Percentiles rank a stretch among this genome's conserved stretches.
Conservation (phyloP, 2,329 filamentous ascomycete species). For the Alternaria longipes region DNA sequence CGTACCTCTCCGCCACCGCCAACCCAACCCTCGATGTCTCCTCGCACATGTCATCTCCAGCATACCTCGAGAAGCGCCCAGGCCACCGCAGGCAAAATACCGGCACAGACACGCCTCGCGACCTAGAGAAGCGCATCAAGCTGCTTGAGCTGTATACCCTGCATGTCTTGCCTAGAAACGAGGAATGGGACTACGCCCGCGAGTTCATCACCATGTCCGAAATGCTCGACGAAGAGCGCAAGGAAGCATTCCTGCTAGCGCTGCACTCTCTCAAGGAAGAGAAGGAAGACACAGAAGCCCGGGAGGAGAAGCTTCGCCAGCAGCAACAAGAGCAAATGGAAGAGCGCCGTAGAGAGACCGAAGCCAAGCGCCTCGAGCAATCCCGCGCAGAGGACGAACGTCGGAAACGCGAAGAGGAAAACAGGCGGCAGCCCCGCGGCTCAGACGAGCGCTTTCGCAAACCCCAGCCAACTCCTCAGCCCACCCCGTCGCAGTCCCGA, state of each 20-base stretch:
- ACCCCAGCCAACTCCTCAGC: constrained; percentile 26
- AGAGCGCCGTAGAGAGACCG: constrained; percentile 56
- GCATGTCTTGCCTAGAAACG: constrained; percentile 90
- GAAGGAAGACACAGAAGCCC: constrained; percentile 74
- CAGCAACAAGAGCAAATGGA: constrained; percentile 65
- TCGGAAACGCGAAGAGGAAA: constrained; percentile 51
- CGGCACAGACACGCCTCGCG: constrained; percentile 82
- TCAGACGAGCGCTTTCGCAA: constrained; percentile 44
- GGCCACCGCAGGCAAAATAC: constrained; percentile 52
- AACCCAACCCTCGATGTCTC: constrained; percentile 77
- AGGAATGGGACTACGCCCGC: constrained; percentile 94
- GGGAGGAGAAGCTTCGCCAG: constrained; percentile 70
- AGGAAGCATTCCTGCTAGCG: constrained; percentile 87
- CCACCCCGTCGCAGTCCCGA: constrained; percentile 41
- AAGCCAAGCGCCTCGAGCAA: constrained; percentile 48
- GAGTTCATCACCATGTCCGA: constrained; percentile 90
- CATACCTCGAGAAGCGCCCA: constrained; percentile 44
- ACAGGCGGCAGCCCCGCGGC: constrained; percentile 43
- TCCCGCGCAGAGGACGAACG: constrained; percentile 56
- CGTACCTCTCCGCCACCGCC: constrained; percentile 81
- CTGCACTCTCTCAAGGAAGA: constrained; percentile 86
- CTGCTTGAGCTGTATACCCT: constrained; percentile 95
- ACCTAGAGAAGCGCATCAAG: constrained; percentile 85
- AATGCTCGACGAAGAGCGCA: constrained; percentile 88
- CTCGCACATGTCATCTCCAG: constrained; percentile 65